phyloP scores from a whole-genome alignment of 495 filamentous ascomycete species.

The Penicillium macrosclerotiorum region DNA sequence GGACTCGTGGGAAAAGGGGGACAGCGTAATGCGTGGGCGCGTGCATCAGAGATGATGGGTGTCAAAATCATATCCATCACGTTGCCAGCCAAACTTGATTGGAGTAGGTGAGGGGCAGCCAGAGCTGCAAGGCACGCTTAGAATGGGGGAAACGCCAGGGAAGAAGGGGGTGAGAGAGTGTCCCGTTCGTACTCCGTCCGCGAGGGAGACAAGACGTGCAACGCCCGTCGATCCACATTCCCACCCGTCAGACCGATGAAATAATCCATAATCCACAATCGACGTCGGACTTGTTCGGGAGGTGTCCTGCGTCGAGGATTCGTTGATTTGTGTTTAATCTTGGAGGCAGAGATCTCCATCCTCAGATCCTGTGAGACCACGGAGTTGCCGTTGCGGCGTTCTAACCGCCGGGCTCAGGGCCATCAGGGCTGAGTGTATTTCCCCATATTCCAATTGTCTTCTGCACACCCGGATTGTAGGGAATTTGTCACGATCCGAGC shows the following conservation, averaged over 20 bases:
- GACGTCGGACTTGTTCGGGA: constrained; percentile 22
- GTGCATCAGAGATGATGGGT: background rate
- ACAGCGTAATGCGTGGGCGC: background rate
- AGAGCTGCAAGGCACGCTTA: constrained; percentile 10
- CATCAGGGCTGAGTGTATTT: background rate
- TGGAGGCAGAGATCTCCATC: constrained; percentile 12
- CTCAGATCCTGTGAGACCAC: constrained; percentile 6
- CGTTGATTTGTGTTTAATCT: no score
- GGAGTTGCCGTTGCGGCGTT: constrained; percentile 12
- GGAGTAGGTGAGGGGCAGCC: background rate
- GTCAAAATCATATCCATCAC: constrained; percentile 5
- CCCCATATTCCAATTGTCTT: constrained; percentile 8
- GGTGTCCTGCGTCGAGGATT: no score
- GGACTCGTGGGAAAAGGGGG: background rate
- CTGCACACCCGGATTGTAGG: constrained; percentile 7
- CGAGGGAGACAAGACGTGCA: background rate
- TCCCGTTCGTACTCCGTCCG: background rate
- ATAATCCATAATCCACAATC: constrained; percentile 7
- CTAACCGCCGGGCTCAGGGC: constrained; percentile 1
- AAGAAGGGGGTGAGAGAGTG: background rate
- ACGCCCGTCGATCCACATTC: constrained; percentile 19
- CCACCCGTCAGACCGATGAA: no score
- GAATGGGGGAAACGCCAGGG: background rate
- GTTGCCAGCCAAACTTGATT: background rate
- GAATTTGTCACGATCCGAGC: constrained; percentile 26